Evolutionary conservation across 148 eudicot species (phyloP), one percentile per base, ranked within the genome.

Genomic region (Cornus kousa): DNA sequence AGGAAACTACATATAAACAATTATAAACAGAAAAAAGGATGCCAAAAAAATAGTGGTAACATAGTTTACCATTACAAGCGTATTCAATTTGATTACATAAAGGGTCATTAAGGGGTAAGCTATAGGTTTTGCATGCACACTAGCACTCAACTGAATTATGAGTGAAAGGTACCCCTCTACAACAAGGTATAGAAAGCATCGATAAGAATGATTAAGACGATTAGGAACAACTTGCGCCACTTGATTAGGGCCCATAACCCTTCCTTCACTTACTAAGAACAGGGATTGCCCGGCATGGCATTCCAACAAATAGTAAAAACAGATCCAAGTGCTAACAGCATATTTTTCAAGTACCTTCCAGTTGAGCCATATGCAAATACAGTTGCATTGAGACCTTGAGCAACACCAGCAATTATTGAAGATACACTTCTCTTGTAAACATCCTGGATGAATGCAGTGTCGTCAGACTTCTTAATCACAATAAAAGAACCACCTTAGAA

Each of bases 331-430:
- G 33, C 12, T 35, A 50, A 57, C 72, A 71, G 40, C 31, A 57
- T 23, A 39, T 37, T 71, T 59, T 14, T 46, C 20, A 35, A 24
- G 48, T 88, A 93, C 97, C 97, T 93, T 83, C 97, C 97, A 53
- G 97, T 93, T 72, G 95, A 88, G 74, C 97, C 97, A 91, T 93
- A 93, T 55, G 97, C 97, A 90, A 93, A 93, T 57, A 91, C 82
- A 46, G 97, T 93, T 65, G 93, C 92, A 83, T 93, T 93, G 67
- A 93, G 89, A 77, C 97, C 97, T 74, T 91, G 97, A 81, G 90
- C 85, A 50, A 93, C 95, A 66, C 97, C 97, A 68, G 89, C 79
- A 75, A 93, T 89, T 67, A 91, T 87, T 66, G 95, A 82, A 72
- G 85, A 82, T 77, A 91, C 85, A 74, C 93, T 86, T 88, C 82